Percentiles rank a stretch among this genome's conserved stretches.
These are phyloP conservation scores for Acanthamoeba sp. DNA, from an alignment of 208 protist genomes.

Conservation along the genomic window DNA sequence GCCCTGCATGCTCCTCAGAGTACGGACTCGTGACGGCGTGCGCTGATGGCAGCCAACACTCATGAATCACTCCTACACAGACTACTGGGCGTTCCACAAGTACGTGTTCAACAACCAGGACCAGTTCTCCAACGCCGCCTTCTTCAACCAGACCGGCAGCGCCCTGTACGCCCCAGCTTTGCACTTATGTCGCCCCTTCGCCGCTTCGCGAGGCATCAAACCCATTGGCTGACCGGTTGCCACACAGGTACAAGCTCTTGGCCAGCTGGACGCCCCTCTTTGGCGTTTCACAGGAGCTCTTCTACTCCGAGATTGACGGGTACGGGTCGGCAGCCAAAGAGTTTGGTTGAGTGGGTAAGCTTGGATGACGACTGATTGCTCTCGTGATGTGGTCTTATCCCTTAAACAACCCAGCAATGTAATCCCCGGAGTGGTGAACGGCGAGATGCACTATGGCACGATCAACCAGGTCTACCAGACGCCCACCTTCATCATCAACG, in stretches of 20 bases:
- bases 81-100: neutral
- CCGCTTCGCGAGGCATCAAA: neutral
- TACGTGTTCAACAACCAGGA: constrained; percentile 44
- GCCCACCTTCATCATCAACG: constrained; percentile 54
- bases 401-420: too few species aligned
- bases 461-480: constrained; percentile 57
- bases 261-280: neutral
- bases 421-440: neutral
- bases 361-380: too few species aligned
- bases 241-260: neutral
- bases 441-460: constrained; percentile 21
- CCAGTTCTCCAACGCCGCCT: constrained; percentile 42
- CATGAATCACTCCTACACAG: too few species aligned
- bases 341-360: too few species aligned
- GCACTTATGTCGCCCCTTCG: too few species aligned
- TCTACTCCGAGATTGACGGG: neutral
- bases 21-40: too few species aligned
- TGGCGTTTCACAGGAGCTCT: neutral
- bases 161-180: neutral
- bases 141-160: constrained; percentile 14
- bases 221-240: neutral
- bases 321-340: too few species aligned
- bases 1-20: neutral
- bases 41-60: too few species aligned
- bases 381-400: too few species aligned